Base-by-base conservation (phyloP, 2,329 filamentous ascomycete species). In the Gaeumannomyces sp. region DNA sequence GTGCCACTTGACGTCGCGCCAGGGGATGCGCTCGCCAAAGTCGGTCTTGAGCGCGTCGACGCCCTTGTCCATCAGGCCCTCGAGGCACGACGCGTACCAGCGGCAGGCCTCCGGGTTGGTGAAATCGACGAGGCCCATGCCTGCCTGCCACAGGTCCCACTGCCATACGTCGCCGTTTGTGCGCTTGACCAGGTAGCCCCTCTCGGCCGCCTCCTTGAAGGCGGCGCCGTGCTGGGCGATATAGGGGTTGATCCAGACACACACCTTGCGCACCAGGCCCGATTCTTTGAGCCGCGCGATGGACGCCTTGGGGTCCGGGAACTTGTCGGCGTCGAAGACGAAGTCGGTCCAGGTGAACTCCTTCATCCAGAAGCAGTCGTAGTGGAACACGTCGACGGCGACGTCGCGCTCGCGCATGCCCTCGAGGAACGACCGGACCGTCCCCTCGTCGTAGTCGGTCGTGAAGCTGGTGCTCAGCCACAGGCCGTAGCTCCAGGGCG, bases 401-500 rank as follows among this genome's bases (percentile, higher is more conserved):
- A 88, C 89, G 60, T 84, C 82, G 2, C 87, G 83, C 61, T 83
- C 78, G 67, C 81, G 82, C 85, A 92, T 91, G 14, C 88, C 88
- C 69, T 89, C 83, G 28, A 91, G 80, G 74, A 91, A 91, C 13
- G 80, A 80, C 60, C 80, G 85, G 31, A 91, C 89, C 0, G 89
- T 91, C 27, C 80, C 73, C 74, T 91, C 89, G 67, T 89, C 87
- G 71, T 92, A 92, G 67, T 85, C 84, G 3, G 89, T 91, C 2
- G 88, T 91, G 75, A 91, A 92, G 67, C 85, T 89, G 19, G 90
- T 93, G 64, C 86, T 91, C 27, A 93, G 80, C 89, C 89, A 92
- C 11, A 92, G 80, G 1, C 89, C 89, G 68, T 87, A 92, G 67
- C 87, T 91, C 90, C 90, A 93, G 33, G 83, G 82, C 0, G 90